These are phyloP conservation scores for Furcasterigmium furcatum DNA, from an alignment of 2,329 filamentous ascomycete genomes.

Conservation along the genomic window DNA sequence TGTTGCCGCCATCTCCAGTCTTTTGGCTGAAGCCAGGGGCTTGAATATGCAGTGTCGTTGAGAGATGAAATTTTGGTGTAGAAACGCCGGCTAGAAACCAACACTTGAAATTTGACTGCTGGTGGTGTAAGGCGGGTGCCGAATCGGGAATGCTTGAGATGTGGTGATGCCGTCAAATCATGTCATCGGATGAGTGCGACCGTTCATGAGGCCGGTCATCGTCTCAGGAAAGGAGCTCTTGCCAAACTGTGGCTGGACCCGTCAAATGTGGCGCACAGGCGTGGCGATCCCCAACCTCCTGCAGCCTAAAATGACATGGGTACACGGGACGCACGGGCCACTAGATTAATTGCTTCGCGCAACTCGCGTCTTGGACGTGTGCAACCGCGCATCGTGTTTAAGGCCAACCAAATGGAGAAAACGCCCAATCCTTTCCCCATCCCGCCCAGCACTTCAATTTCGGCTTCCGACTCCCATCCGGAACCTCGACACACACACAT, in stretches of 20 bases:
- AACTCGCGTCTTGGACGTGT: slow-evolving; percentile 17
- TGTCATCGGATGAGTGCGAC: background rate
- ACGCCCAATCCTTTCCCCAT: background rate
- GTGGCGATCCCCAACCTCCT: background rate
- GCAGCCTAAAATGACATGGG: slow-evolving; percentile 2
- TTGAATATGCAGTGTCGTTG: too few species aligned
- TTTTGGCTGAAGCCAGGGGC: background rate
- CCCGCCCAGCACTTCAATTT: background rate
- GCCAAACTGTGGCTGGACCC: background rate
- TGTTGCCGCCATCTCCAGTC: background rate
- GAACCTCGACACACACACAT: background rate
- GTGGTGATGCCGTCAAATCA: background rate
- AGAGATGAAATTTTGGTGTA: too few species aligned
- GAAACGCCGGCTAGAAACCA: too few species aligned
- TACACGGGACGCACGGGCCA: slow-evolving; percentile 15
- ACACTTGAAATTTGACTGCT: too few species aligned
- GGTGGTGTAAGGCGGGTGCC: too few species aligned
- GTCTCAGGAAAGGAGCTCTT: too few species aligned
- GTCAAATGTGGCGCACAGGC: background rate
- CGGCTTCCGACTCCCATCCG: background rate
- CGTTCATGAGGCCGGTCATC: background rate
- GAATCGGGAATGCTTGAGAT: background rate
- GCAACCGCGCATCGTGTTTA: slow-evolving; percentile 14
- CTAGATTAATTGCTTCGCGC: slow-evolving; percentile 12
- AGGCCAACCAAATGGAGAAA: background rate